Base-by-base conservation (phyloP, 164 flowering plant genomes). In the Kalanchoe fedtschenkoi region DNA sequence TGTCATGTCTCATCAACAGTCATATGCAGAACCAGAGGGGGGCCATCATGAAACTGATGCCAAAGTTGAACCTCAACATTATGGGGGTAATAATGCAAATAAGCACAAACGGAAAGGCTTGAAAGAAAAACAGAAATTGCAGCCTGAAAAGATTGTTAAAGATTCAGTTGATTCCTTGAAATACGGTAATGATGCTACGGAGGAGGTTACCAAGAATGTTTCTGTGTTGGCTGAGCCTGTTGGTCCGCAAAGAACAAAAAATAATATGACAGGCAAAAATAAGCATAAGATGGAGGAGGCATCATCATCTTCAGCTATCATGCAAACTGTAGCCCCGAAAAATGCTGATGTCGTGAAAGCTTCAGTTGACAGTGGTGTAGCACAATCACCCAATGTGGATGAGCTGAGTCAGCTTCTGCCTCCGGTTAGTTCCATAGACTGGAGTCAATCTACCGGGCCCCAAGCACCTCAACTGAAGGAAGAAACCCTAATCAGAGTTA, bases 241-340 rank as follows among this genome's bases (percentile, higher is more conserved):
- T 0, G 65, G 29, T 14, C 74, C 72, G n/a, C 88, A 76, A 34
- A 87, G 74, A 76, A 84, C 69, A 78, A 91, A 75, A 63, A 73
- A 63, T 71, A 70, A 66, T 65, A 77, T 73, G 77, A 72, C 46
- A 71, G 66, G 72, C 37, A 91, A 74, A 76, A 84, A 77, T 72
- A 90, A 77, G 78, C 81, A 79, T 56, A 89, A 74, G 71, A 62
- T 64, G 46, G 91, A 82, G 34, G 88, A 75, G 59, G 58, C 68
- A 32, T 67, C n/a, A n/a, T n/a, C 75, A 22, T 8, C 68, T 60
- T 54, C 55, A 13, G 34, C 66, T 37, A 62, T 70, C 63, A 29
- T 58, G 7, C 68, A 74, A 34, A 66, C 69, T 38, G 46, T 35
- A 0, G 57, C 60, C 33, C 66, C 77, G 41, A 63, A 67, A 43